Evolutionary conservation across 192 early-diverging fungal genomes (phyloP), one percentile per base, ranked within the genome.

Genomic region (Backusella psychrophila): DNA sequence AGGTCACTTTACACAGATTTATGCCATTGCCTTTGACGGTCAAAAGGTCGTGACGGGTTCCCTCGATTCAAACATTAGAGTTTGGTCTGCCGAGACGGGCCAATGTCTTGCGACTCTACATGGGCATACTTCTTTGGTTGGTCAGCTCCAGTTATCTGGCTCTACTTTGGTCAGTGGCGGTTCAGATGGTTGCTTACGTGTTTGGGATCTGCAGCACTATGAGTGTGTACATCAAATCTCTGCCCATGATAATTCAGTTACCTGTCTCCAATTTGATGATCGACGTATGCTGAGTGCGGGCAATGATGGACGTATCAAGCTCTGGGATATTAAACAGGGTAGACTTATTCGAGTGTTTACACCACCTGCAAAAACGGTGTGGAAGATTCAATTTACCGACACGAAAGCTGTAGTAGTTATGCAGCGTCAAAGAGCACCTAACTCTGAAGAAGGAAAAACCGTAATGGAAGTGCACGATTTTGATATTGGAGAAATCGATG

Each of bases 1-100:
- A 59, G 98, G 97, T 31, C 98, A 99, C 81, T 89, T 89, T 67
- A 91, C 95, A 69, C 96, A 97, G 78, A 98, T 99, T 34, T 99
- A 99, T 81, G 92, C 93, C 3, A 93, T 99, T 72, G 97, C 95
- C 2, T 93, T 97, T 75, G 92, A 92, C 82, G 89, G 94, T 39
- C 82, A 92, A 33, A 89, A 93, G 69, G 93, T 95, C 35, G 93
- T 96, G 19, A 94, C 93, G 8, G 98, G 98, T 21, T 94, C 92
- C 46, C 88, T 98, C 85, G 98, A 99, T 83, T 91, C 96, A 2
- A 93, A 89, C 33, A 96, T 97, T 65, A 87, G 93, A 56, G 92
- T 99, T 9, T 99, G 98, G 98, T 93, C 92, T 76, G 92, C 92
- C 23, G 82, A 85, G 44, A 92, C 96, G 0, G 97, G 98, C 5